phyloP scores from a whole-genome alignment of 2,329 filamentous ascomycete species.

The Acarospora socialis region DNA sequence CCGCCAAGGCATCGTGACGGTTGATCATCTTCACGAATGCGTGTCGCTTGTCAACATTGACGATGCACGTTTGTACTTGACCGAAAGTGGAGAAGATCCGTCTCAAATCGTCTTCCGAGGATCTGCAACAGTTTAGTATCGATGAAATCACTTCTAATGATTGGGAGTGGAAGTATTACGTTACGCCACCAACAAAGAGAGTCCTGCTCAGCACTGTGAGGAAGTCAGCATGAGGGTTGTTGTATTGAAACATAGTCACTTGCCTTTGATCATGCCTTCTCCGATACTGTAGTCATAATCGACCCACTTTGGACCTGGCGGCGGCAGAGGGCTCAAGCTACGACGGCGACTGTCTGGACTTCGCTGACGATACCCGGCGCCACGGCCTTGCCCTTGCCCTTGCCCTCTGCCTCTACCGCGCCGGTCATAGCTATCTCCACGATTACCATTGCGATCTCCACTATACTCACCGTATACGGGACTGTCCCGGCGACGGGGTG shows the following conservation, averaged over 20 bases:
- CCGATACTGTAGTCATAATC: slow-evolving; percentile 64
- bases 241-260: slow-evolving; percentile 5
- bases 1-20: slow-evolving; percentile 66
- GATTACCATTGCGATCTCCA: slow-evolving; percentile 48
- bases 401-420: slow-evolving; percentile 43
- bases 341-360: slow-evolving; percentile 59
- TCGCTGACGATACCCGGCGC: slow-evolving; percentile 67
- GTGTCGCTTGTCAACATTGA: slow-evolving; percentile 95
- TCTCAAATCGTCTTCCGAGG: slow-evolving; percentile 68
- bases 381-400: slow-evolving; percentile 38
- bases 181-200: slow-evolving; percentile 91
- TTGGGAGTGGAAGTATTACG: slow-evolving; percentile 35
- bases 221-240: slow-evolving; percentile 14
- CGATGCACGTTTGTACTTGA: slow-evolving; percentile 89
- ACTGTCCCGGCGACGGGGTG: slow-evolving; percentile 48
- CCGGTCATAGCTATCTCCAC: slow-evolving; percentile 41
- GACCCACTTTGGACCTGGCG: slow-evolving; percentile 55
- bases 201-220: slow-evolving; percentile 69
- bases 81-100: slow-evolving; percentile 69
- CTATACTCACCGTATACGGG: slow-evolving; percentile 62
- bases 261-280: slow-evolving; percentile 60
- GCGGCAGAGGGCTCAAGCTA: slow-evolving; percentile 44
- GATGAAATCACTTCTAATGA: slow-evolving; percentile 4
- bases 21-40: slow-evolving; percentile 98
- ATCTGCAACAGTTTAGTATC: slow-evolving; percentile 29